A percentile compares a stretch with the other conserved stretches of the same genome.
Conservation (phyloP, 495 filamentous ascomycete genomes). For the Lophiostoma macrostomum region DNA sequence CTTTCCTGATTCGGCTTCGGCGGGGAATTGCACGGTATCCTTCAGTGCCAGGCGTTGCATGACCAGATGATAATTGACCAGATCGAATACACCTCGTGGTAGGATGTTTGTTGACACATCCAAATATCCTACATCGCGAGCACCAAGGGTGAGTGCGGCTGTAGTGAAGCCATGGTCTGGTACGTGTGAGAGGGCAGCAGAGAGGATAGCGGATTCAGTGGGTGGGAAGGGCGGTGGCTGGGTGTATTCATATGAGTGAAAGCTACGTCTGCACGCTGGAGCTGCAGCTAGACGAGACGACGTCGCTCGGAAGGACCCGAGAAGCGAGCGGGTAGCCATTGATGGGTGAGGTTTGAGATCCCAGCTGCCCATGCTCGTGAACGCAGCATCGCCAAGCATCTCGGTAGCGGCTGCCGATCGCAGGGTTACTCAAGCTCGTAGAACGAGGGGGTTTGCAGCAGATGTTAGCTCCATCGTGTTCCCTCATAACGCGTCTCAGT, state of each 20-base stretch:
- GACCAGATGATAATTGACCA: slow-evolving; percentile 79
- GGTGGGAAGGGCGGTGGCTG: slow-evolving; percentile 62
- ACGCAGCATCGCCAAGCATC: too few relatives aligned
- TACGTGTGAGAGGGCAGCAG: slow-evolving; percentile 73
- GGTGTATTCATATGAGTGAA: slow-evolving; percentile 72
- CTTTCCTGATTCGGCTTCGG: slow-evolving; percentile 26
- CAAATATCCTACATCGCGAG: slow-evolving; percentile 77
- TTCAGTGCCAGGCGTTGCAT: slow-evolving; percentile 60
- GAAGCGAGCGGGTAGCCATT: slow-evolving; percentile 11
- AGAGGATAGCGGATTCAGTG: slow-evolving; percentile 73
- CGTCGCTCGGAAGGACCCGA: slow-evolving; percentile 11
- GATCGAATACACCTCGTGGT: slow-evolving; percentile 71
- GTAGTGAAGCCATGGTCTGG: slow-evolving; percentile 77
- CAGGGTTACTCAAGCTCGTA: too few relatives aligned
- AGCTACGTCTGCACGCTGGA: slow-evolving; percentile 41
- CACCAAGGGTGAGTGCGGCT: slow-evolving; percentile 68
- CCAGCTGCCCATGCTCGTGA: too few relatives aligned
- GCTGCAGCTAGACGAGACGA: slow-evolving; percentile 11
- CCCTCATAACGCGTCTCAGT: too few relatives aligned
- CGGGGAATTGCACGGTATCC: slow-evolving; percentile 48
- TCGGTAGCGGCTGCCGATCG: too few relatives aligned
- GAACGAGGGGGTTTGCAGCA: too few relatives aligned
- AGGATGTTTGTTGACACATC: slow-evolving; percentile 82
- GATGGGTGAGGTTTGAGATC: neutral
- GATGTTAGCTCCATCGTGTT: too few relatives aligned